Evolutionary conservation across 495 filamentous ascomycete species (phyloP).

Genomic region (Jackrogersella minutella): DNA sequence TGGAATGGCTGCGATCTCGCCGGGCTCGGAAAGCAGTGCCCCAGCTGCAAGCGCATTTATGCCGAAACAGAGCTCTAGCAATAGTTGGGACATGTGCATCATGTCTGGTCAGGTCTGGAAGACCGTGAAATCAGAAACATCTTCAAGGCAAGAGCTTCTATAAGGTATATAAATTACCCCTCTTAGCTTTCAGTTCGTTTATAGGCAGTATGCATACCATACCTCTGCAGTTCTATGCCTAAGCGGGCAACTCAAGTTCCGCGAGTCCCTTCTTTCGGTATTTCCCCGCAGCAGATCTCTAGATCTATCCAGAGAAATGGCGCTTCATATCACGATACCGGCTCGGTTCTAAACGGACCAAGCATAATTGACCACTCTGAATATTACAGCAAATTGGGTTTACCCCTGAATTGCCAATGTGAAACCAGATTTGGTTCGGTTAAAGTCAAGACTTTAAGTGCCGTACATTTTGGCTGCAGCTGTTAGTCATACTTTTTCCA

Average conservation of each 20-base stretch:
- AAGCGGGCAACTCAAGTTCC: slow-evolving; percentile 29
- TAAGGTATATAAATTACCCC: slow-evolving; percentile 10
- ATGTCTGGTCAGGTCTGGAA: neutral
- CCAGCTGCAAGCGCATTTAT: slow-evolving; percentile 20
- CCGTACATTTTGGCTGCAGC: slow-evolving; percentile 17
- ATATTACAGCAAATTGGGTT: slow-evolving; percentile 3
- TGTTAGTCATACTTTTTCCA: slow-evolving; percentile 38
- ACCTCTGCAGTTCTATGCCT: slow-evolving; percentile 8
- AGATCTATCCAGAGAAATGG: neutral
- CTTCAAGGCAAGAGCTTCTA: neutral
- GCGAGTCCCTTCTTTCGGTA: slow-evolving; percentile 16
- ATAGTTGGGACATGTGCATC: slow-evolving; percentile 31
- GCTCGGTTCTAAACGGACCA: slow-evolving; percentile 9
- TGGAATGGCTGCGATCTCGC: slow-evolving; percentile 57
- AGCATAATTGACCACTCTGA: slow-evolving; percentile 18
- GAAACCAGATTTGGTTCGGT: slow-evolving; percentile 6
- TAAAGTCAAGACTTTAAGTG: slow-evolving; percentile 19
- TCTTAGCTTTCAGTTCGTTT: slow-evolving; percentile 1
- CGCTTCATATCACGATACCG: neutral
- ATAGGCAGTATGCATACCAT: slow-evolving; percentile 16
- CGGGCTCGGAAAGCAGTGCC: slow-evolving; percentile 44
- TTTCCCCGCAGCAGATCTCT: slow-evolving; percentile 31
- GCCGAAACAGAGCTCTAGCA: slow-evolving; percentile 34
- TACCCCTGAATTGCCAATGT: neutral
- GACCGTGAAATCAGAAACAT: neutral